These are phyloP conservation scores for Backusella morwellensis DNA, from an alignment of 192 early-diverging fungal genomes.

Conservation along the genomic window DNA sequence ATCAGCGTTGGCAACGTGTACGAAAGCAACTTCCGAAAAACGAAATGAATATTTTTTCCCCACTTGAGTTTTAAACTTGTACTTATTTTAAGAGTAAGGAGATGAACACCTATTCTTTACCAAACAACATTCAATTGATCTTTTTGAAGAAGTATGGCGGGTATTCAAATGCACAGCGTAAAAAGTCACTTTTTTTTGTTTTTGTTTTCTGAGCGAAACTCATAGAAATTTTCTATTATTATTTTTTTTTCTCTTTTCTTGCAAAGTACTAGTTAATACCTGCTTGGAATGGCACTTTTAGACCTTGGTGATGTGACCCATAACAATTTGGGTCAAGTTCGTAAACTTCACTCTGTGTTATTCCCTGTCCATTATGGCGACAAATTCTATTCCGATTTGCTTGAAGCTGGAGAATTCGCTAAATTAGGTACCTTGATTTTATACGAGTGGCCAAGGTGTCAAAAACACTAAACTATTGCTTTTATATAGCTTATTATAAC, in stretches of 20 bases:
- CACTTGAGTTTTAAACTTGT: neutral
- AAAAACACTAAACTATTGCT: neutral
- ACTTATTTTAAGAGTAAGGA: neutral
- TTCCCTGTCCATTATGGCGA: constrained; percentile 88
- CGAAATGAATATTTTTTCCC: neutral
- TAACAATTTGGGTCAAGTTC: constrained; percentile 68
- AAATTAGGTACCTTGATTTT: constrained; percentile 53
- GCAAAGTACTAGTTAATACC: neutral
- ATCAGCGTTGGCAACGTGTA: neutral
- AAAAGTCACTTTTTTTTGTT: constrained; percentile 4
- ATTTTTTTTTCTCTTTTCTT: neutral
- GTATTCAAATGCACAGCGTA: neutral
- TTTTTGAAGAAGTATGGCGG: neutral
- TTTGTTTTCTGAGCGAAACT: neutral
- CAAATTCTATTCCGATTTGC: constrained; percentile 74
- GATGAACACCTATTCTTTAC: neutral
- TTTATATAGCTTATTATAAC: constrained; percentile 60
- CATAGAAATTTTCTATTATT: neutral
- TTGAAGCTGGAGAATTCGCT: constrained; percentile 66
- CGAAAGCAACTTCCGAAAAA: neutral
- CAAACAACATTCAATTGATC: neutral
- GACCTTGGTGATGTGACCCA: constrained; percentile 52
- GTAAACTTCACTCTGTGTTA: constrained; percentile 70
- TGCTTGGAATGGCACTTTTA: constrained; percentile 1
- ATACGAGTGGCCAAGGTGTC: neutral